phyloP scores from a whole-genome alignment of 108 stramenopile species.

The Skeletonema grethae region DNA sequence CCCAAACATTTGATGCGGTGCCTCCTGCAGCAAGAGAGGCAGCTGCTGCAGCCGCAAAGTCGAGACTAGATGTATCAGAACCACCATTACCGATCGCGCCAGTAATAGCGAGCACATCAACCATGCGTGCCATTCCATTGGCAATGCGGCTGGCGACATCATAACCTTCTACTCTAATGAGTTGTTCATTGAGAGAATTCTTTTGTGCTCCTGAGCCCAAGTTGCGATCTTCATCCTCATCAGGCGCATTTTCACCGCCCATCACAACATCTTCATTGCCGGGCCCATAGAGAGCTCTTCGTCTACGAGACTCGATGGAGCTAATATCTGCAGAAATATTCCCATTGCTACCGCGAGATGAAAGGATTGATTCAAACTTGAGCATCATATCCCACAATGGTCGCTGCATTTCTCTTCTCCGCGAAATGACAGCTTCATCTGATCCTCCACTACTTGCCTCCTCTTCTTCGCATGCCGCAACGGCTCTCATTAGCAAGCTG shows the following conservation, averaged over 20 bases:
- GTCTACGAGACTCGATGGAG: slow-evolving; percentile 71
- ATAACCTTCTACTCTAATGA: slow-evolving; percentile 81
- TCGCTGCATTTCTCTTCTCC: slow-evolving; percentile 51
- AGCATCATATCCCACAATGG: slow-evolving; percentile 88
- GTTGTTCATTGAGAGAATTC: slow-evolving; percentile 72
- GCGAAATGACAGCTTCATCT: slow-evolving; percentile 23
- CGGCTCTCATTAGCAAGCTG: slow-evolving; percentile 75
- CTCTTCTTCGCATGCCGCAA: slow-evolving; percentile 76
- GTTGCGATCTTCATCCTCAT: slow-evolving; percentile 52
- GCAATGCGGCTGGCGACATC: slow-evolving; percentile 78
- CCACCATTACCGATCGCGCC: slow-evolving; percentile 77
- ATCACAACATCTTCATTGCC: slow-evolving; percentile 80
- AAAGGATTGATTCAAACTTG: slow-evolving; percentile 74
- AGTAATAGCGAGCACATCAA: slow-evolving; percentile 75
- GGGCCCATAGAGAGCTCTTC: slow-evolving; percentile 74
- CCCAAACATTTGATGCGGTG: slow-evolving; percentile 37
- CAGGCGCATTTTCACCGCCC: slow-evolving; percentile 52
- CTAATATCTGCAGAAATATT: slow-evolving; percentile 55
- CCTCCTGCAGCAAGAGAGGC: slow-evolving; percentile 43
- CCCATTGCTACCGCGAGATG: slow-evolving; percentile 33
- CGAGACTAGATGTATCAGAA: slow-evolving; percentile 34
- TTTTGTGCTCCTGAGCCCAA: slow-evolving; percentile 65
- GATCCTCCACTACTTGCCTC: slow-evolving; percentile 38
- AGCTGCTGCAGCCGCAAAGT: slow-evolving; percentile 45
- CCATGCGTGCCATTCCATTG: slow-evolving; percentile 74